Base-by-base conservation (phyloP, 2,329 filamentous ascomycete genomes). In the Colletotrichum sp. region DNA sequence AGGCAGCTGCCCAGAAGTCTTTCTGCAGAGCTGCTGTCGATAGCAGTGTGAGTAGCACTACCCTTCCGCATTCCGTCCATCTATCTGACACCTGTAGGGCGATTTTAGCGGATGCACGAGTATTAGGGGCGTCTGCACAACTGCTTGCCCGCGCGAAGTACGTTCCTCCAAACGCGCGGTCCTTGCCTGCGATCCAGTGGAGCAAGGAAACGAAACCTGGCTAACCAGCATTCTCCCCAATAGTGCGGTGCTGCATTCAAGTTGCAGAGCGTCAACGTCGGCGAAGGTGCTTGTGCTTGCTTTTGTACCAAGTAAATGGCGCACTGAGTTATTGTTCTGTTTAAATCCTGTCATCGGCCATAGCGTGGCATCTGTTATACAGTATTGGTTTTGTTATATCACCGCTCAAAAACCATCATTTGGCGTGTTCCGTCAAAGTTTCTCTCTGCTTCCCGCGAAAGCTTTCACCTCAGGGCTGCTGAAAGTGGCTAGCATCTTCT, bases 161-260 rank as follows among this genome's bases (percentile, higher is more conserved):
- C 13, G 55, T 59, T 59, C 24, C 55, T 28, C 0, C n/a, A 4
- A 21, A 49, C n/a, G n/a, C 44, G 44, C 44, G 10, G 1, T 1
- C 6, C 44, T 1, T 13, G 44, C 44, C 2, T 21, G 0, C n/a
- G 10, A 49, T 12, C 9, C 0, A 21, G 0, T 6, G 5, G 44
- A 21, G 3, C 0, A 49, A 49, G 44, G 44, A 49, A 4, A 21
- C 4, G 44, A 49, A 49, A 49, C 10, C n/a, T 49, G n/a, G n/a
- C 44, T 21, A 49, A 21, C n/a, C 18, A 49, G n/a, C 44, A 49
- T 21, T 13, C 1, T 21, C 9, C 2, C 44, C 44, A 1, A 49
- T 13, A 49, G 18, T 49, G 44, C 10, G 44, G 44, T 49, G 44
- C 18, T 49, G 44, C n/a, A 21, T 49, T 49, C 44, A 49, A 21